Conservation (phyloP, 2,329 filamentous ascomycete species). For the Alternaria metachromatica region DNA sequence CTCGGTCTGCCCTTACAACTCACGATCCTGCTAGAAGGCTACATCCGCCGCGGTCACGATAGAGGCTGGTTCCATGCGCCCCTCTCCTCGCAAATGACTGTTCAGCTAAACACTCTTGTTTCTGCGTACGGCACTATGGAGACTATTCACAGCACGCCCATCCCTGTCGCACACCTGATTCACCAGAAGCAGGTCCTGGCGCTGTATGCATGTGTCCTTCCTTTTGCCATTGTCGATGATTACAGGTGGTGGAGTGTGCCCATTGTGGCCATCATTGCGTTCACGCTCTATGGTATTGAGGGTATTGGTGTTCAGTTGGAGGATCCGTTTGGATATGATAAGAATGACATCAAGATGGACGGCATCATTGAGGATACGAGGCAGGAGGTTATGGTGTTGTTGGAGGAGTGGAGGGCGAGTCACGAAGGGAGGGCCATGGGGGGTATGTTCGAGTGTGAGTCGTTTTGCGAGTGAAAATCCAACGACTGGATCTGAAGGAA, state of each 20-base stretch:
- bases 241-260: conserved; percentile 69
- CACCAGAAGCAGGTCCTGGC: conserved; percentile 70
- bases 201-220: conserved; percentile 65
- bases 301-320: conserved; percentile 69
- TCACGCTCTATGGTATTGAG: conserved; percentile 70
- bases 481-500: neutral
- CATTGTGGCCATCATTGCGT: conserved; percentile 65
- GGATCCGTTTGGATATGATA: conserved; percentile 70
- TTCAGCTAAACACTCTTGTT: conserved; percentile 63
- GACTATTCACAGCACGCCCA: conserved; percentile 68
- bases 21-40: conserved; percentile 65
- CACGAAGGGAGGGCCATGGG: conserved; percentile 38
- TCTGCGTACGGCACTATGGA: conserved; percentile 69
- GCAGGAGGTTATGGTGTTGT: conserved; percentile 63
- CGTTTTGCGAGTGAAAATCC: neutral
- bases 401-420: conserved; percentile 63
- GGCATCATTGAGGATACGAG: conserved; percentile 67
- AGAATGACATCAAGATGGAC: conserved; percentile 73
- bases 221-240: conserved; percentile 68
- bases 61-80: conserved; percentile 67
- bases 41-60: conserved; percentile 63
- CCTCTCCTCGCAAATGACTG: conserved; percentile 64
- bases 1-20: conserved; percentile 67
- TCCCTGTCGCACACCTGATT: conserved; percentile 70
- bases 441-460: conserved; percentile 42